Percentiles rank a stretch among this genome's conserved stretches.
Evolutionary conservation across 2,329 filamentous ascomycete genomes (phyloP).

Genomic region (Neofusicoccum sp.): DNA sequence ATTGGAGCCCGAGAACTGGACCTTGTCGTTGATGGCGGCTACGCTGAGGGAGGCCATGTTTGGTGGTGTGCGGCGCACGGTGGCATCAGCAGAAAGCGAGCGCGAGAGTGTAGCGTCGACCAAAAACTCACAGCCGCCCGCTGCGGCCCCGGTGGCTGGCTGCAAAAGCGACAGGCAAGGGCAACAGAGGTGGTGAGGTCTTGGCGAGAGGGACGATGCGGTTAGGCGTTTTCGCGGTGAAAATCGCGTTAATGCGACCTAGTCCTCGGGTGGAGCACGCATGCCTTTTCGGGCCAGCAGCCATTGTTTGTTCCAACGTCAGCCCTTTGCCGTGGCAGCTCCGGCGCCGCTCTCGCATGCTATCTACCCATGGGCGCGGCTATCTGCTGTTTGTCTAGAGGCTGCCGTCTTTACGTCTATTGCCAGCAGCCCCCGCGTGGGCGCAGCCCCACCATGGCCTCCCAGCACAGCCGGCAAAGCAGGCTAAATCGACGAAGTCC

Average conservation of each 20-base stretch:
- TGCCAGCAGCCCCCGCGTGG: too few relatives aligned
- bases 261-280: conserved; percentile 14
- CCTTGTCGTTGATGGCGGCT: conserved; percentile 16
- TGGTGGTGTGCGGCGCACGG: conserved; percentile 11
- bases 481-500: background rate
- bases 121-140: background rate
- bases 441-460: background rate
- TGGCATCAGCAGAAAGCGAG: background rate
- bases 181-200: background rate
- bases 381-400: too few relatives aligned
- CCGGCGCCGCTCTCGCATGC: background rate
- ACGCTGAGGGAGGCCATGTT: conserved; percentile 20
- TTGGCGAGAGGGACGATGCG: conserved; percentile 11
- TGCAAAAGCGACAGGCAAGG: background rate
- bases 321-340: background rate
- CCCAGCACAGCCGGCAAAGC: background rate
- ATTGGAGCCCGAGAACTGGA: conserved; percentile 17
- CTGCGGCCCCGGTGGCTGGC: background rate
- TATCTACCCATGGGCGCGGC: background rate
- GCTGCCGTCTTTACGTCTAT: too few relatives aligned
- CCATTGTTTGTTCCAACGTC: conserved; percentile 15
- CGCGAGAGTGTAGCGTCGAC: background rate
- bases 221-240: background rate
- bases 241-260: conserved; percentile 16
- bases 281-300: conserved; percentile 1